Evolutionary conservation across 495 filamentous ascomycete species (phyloP).

Genomic region (Lasiosphaeris hirsuta): DNA sequence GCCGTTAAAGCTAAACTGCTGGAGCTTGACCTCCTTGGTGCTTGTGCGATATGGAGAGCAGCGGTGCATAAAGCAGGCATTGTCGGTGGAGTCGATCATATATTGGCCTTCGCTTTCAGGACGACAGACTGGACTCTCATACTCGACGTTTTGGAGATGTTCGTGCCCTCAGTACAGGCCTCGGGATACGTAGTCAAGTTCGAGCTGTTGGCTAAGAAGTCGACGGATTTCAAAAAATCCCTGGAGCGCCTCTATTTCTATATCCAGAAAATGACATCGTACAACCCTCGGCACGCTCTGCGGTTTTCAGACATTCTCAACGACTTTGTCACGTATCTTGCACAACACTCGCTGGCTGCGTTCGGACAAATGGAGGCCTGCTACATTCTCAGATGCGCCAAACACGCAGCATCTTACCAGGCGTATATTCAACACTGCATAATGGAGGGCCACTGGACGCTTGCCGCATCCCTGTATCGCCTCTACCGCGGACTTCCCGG

Average conservation of each 20-base stretch:
- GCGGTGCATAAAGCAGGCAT: conserved; percentile 19
- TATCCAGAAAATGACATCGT: neutral
- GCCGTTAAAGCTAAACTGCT: conserved; percentile 25
- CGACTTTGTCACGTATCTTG: conserved; percentile 17
- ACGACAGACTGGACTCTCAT: conserved; percentile 23
- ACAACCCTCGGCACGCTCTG: neutral
- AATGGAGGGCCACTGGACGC: conserved; percentile 14
- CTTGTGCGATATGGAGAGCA: conserved; percentile 18
- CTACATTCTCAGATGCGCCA: conserved; percentile 26
- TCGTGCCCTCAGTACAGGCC: neutral
- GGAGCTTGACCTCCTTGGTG: conserved; percentile 15
- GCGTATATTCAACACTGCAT: conserved; percentile 23
- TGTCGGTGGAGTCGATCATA: conserved; percentile 16
- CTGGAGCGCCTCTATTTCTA: too few relatives aligned
- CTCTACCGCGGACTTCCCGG: conserved; percentile 35
- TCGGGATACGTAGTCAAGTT: neutral
- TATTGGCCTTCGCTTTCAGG: conserved; percentile 25
- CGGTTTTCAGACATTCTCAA: neutral
- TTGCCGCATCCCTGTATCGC: conserved; percentile 31
- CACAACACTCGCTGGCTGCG: conserved; percentile 14
- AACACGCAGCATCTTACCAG: conserved; percentile 29
- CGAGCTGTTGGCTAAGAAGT: too few relatives aligned
- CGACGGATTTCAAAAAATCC: too few relatives aligned
- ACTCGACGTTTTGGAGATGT: conserved; percentile 20
- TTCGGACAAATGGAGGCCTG: conserved; percentile 18